Base-by-base conservation (phyloP, 768 basidiomycete species). In the Cystofilobasidium capitatum region DNA sequence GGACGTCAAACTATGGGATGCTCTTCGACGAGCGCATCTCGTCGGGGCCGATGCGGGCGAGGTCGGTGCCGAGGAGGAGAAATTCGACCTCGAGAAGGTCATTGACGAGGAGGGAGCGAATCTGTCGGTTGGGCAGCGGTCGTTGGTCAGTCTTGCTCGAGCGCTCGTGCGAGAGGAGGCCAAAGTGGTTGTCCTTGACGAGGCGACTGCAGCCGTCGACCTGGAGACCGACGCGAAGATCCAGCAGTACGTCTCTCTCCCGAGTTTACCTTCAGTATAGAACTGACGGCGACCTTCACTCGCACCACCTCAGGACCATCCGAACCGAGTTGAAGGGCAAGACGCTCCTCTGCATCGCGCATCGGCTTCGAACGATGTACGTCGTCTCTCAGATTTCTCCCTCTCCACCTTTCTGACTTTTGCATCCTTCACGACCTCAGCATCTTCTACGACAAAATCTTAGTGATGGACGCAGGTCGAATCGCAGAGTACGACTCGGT, bases 31-130 rank as follows among this genome's bases (percentile, higher is more conserved):
- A n/a, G 84, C 91, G 0, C 87, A 91, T 76, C 83, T 94, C 22
- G 84, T 91, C 39, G 88, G 89, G 0, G 40, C 64, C 0, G 55
- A 58, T 4, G 57, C 78, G 55, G 69, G 51, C 36, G 49, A 42
- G 9, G 59, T 37, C 14, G 35, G 36, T 10, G 14, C 63, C 3
- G 47, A 47, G 79, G 5, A 74, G 75, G 0, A 78, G 76, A 84
- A 86, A 49, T 92, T 96, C 78, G 85, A 83, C 16, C 81, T 98
- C 10, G 93, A 97, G 74, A 88, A 83, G 40, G 78, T 83, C 3
- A 83, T 96, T 60, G 91, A 93, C 69, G 88, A 88, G 66, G 92
- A 94, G 75, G 93, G 93, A 26, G 79, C 79, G 36, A 93, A 93
- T 74, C 73, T 93, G 70, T 88, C 87, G 9, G 85, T 91, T 45